Conservation (phyloP, 352 stramenopile genomes). For the Phytophthora fragariaefolia region DNA sequence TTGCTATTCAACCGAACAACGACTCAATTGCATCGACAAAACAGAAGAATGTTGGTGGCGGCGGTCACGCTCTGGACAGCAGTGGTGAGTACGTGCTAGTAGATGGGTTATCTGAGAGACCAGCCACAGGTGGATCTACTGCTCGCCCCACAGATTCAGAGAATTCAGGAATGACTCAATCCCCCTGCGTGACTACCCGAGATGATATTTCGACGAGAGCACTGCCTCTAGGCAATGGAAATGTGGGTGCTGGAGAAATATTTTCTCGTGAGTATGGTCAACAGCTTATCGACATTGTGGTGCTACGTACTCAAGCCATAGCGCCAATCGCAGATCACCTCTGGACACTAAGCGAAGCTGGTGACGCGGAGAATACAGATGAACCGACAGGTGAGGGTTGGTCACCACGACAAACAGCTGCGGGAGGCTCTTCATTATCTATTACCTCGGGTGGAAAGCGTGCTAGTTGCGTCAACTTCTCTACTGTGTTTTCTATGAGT, state of each 20-base stretch:
- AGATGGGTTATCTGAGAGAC: slow-evolving; percentile 50
- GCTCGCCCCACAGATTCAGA: slow-evolving; percentile 11
- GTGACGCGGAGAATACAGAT: slow-evolving; percentile 4
- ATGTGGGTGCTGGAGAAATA: neutral
- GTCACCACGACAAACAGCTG: slow-evolving; percentile 21
- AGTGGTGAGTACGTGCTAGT: slow-evolving; percentile 76
- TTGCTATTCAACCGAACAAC: slow-evolving; percentile 8
- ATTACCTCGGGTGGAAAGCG: slow-evolving; percentile 34
- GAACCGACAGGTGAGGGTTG: slow-evolving; percentile 19
- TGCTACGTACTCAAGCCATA: slow-evolving; percentile 70
- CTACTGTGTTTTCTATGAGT: slow-evolving; percentile 65
- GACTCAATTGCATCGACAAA: slow-evolving; percentile 16
- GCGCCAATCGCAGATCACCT: slow-evolving; percentile 67
- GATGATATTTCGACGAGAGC: slow-evolving; percentile 13
- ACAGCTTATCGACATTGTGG: slow-evolving; percentile 71
- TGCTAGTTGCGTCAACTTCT: slow-evolving; percentile 46
- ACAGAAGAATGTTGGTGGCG: slow-evolving; percentile 26
- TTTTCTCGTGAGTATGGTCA: slow-evolving; percentile 59
- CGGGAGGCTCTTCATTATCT: slow-evolving; percentile 21
- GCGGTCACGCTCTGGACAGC: slow-evolving; percentile 47
- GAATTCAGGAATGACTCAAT: neutral
- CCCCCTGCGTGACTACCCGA: neutral
- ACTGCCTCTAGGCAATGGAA: neutral
- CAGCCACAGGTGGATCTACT: slow-evolving; percentile 2
- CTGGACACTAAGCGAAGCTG: slow-evolving; percentile 54